phyloP scores from a whole-genome alignment of 2,329 filamentous ascomycete species.

The Colletotrichum viniferum region DNA sequence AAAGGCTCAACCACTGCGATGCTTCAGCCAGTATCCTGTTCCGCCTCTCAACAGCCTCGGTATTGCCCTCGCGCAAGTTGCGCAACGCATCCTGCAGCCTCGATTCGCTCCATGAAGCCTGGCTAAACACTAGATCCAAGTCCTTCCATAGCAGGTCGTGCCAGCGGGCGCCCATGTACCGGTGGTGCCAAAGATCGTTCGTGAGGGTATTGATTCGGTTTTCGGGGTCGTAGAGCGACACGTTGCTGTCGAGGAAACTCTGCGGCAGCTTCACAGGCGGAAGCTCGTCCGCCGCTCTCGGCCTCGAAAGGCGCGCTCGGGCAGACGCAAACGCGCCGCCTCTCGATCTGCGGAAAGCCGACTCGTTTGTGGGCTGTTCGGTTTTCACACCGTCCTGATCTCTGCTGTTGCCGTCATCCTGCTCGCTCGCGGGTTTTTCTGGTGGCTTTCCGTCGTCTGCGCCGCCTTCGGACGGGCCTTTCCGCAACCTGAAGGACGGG shows the following conservation, averaged over 20 bases:
- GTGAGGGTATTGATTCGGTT: constrained; percentile 23
- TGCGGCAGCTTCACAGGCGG: constrained; percentile 60
- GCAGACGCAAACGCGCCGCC: constrained; percentile 25
- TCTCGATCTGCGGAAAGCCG: constrained; percentile 16
- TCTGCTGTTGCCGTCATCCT: constrained; percentile 8
- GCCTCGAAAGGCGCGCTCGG: constrained; percentile 36
- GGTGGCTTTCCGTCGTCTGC: constrained; percentile 21
- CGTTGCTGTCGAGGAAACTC: constrained; percentile 59
- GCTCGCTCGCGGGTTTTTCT: constrained; percentile 18
- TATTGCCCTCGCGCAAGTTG: constrained; percentile 4
- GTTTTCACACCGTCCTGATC: neutral
- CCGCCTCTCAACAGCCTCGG: constrained; percentile 12
- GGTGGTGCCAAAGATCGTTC: constrained; percentile 19
- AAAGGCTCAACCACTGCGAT: constrained; percentile 17
- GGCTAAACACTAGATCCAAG: constrained; percentile 14
- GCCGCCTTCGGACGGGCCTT: constrained; percentile 12
- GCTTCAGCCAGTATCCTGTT: constrained; percentile 16
- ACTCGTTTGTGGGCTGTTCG: neutral
- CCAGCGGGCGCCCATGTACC: constrained; percentile 22
- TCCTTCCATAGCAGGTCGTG: constrained; percentile 22
- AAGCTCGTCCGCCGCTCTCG: constrained; percentile 41
- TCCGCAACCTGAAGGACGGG: constrained; percentile 16
- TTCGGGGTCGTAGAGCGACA: constrained; percentile 43
- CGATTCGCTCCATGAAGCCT: constrained; percentile 15
- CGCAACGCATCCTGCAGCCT: constrained; percentile 3